Percentiles rank a stretch among this genome's conserved stretches.
Evolutionary conservation across 345 rosid genomes (phyloP).

Genomic region (Populus tremula): DNA sequence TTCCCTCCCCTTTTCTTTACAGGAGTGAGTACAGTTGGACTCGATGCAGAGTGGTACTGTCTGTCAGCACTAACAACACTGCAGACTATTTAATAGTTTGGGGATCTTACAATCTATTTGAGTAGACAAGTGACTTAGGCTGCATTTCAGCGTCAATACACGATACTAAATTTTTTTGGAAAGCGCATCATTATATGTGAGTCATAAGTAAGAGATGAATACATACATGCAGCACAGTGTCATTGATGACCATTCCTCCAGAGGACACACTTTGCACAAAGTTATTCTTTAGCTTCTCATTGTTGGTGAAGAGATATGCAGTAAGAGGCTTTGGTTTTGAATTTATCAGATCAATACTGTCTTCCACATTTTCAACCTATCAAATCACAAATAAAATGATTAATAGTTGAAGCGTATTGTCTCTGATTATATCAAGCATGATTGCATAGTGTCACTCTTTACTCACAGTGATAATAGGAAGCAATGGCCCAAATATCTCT

Average conservation of each 20-base stretch:
- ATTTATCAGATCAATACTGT: constrained; percentile 37
- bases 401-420: background rate
- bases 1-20: background rate
- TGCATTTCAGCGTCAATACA: background rate
- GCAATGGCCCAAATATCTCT: constrained; percentile 60
- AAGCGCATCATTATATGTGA: background rate
- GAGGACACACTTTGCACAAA: constrained; percentile 56
- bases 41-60: background rate
- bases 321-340: constrained; percentile 55
- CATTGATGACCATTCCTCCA: constrained; percentile 74
- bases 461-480: constrained; percentile 49
- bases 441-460: too few species aligned
- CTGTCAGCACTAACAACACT: background rate
- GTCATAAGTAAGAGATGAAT: background rate
- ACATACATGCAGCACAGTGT: constrained; percentile 57
- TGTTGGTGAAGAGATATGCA: constrained; percentile 67
- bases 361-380: constrained; percentile 39
- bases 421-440: background rate
- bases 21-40: background rate
- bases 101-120: background rate
- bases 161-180: too few species aligned
- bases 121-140: background rate
- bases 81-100: background rate
- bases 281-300: constrained; percentile 48
- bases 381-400: background rate